Percentiles rank a stretch among this genome's conserved stretches.
Evolutionary conservation across 1,139 yeast genomes (phyloP).

Genomic region (Zygotorulaspora mrakii): DNA sequence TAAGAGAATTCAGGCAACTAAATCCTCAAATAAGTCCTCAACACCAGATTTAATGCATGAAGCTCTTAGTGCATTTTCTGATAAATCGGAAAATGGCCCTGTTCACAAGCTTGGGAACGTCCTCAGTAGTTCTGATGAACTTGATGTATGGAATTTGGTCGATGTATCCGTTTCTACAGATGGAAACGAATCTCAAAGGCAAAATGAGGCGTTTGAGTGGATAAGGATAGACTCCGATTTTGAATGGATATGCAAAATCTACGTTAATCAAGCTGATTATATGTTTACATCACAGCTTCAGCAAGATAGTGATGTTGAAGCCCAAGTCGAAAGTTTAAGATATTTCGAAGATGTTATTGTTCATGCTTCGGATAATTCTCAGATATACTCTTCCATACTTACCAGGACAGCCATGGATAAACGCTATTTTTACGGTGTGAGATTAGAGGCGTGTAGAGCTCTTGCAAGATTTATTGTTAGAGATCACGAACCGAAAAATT

Average conservation of each 20-base stretch:
- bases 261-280: slow-evolving; percentile 86
- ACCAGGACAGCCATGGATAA: slow-evolving; percentile 78
- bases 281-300: slow-evolving; percentile 93
- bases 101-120: slow-evolving; percentile 77
- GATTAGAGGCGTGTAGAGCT: slow-evolving; percentile 83
- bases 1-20: slow-evolving; percentile 49
- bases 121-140: slow-evolving; percentile 55
- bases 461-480: slow-evolving; percentile 62
- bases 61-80: slow-evolving; percentile 19
- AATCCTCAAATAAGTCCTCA: slow-evolving; percentile 23
- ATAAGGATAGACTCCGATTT: slow-evolving; percentile 92
- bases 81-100: slow-evolving; percentile 36
- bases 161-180: slow-evolving; percentile 61
- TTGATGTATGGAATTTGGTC: slow-evolving; percentile 65
- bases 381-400: slow-evolving; percentile 70
- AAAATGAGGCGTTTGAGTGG: slow-evolving; percentile 94
- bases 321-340: slow-evolving; percentile 79
- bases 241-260: slow-evolving; percentile 87
- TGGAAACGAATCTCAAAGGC: slow-evolving; percentile 33
- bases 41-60: slow-evolving; percentile 23
- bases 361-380: slow-evolving; percentile 48
- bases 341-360: slow-evolving; percentile 53
- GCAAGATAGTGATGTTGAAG: slow-evolving; percentile 94
- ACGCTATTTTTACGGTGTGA: slow-evolving; percentile 82
- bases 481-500: slow-evolving; percentile 53